Percentiles rank a stretch among this genome's conserved stretches.
phyloP scores from a whole-genome alignment of 2,329 filamentous ascomycete genomes.

The Cercospora sojina region DNA sequence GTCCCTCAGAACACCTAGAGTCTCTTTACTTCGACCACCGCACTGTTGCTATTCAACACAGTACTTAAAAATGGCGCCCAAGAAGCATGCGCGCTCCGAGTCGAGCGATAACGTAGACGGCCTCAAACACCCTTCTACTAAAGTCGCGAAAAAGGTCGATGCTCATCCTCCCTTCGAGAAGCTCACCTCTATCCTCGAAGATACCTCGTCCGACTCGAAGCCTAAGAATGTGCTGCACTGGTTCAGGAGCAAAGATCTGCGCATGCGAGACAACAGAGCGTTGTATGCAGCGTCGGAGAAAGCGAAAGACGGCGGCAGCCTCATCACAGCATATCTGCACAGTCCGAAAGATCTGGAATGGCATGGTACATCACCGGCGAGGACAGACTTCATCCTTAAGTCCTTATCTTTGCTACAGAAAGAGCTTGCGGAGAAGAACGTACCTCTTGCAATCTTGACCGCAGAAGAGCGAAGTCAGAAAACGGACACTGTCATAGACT shows the following conservation, averaged over 20 bases:
- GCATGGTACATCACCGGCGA: constrained; percentile 52
- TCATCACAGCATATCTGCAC: constrained; percentile 50
- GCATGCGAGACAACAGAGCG: constrained; percentile 52
- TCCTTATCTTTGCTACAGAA: constrained; percentile 47
- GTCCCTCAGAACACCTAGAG: neutral
- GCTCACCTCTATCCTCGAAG: constrained; percentile 42
- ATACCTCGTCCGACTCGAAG: constrained; percentile 41
- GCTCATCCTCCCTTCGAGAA: constrained; percentile 46
- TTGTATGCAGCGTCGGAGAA: constrained; percentile 49
- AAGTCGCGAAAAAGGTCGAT: constrained; percentile 53
- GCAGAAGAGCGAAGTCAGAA: constrained; percentile 46
- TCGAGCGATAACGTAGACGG: constrained; percentile 21
- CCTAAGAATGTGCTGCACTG: constrained; percentile 50
- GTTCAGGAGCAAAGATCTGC: constrained; percentile 54
- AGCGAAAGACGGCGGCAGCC: constrained; percentile 44
- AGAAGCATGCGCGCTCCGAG: constrained; percentile 27
- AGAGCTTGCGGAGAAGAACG: constrained; percentile 49
- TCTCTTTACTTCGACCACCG: neutral
- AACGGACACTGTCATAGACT: constrained; percentile 44
- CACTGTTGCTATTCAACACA: neutral
- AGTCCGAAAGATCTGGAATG: constrained; percentile 51
- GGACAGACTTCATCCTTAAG: constrained; percentile 51
- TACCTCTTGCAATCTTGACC: constrained; percentile 50
- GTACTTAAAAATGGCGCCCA: constrained; percentile 16
- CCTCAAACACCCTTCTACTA: constrained; percentile 48